Percentiles rank a stretch among this genome's conserved stretches.
These are phyloP conservation scores for Ustilago shanxiensis DNA, from an alignment of 1,284 basidiomycete genomes.

Conservation along the genomic window DNA sequence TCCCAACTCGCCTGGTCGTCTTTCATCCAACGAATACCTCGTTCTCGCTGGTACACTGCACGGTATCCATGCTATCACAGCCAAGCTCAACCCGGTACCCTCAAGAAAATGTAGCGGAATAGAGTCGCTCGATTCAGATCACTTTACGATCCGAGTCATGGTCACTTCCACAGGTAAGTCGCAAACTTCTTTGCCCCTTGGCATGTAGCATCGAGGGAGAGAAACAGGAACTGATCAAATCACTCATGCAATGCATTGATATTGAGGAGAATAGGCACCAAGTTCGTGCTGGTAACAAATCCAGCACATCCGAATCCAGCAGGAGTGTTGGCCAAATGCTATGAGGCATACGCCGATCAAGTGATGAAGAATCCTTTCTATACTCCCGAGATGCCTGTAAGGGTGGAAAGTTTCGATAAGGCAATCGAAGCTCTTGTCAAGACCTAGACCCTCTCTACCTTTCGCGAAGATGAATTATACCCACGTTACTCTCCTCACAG, in stretches of 20 bases:
- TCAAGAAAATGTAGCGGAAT: slow-evolving; percentile 77
- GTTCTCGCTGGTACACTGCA: slow-evolving; percentile 97
- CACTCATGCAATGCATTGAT: background rate
- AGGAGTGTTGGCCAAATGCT: slow-evolving; percentile 77
- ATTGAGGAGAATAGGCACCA: slow-evolving; percentile 79
- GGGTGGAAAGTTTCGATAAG: slow-evolving; percentile 87
- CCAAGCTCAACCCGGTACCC: slow-evolving; percentile 83
- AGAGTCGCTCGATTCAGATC: slow-evolving; percentile 92
- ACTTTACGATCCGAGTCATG: slow-evolving; percentile 88
- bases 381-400: slow-evolving; percentile 97
- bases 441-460: slow-evolving; percentile 6
- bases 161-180: slow-evolving; percentile 89
- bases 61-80: slow-evolving; percentile 97
- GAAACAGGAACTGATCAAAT: background rate
- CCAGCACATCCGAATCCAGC: slow-evolving; percentile 77
- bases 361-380: slow-evolving; percentile 99
- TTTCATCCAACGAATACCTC: slow-evolving; percentile 95
- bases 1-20: slow-evolving; percentile 41
- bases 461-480: background rate
- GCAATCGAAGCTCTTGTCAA: slow-evolving; percentile 70
- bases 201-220: background rate
- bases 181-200: background rate
- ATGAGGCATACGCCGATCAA: slow-evolving; percentile 89
- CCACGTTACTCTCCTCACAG: slow-evolving; percentile 4
- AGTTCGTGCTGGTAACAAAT: slow-evolving; percentile 91